Evolutionary conservation across 441 rosid species (phyloP).

Genomic region (Adansonia rubrostipa): DNA sequence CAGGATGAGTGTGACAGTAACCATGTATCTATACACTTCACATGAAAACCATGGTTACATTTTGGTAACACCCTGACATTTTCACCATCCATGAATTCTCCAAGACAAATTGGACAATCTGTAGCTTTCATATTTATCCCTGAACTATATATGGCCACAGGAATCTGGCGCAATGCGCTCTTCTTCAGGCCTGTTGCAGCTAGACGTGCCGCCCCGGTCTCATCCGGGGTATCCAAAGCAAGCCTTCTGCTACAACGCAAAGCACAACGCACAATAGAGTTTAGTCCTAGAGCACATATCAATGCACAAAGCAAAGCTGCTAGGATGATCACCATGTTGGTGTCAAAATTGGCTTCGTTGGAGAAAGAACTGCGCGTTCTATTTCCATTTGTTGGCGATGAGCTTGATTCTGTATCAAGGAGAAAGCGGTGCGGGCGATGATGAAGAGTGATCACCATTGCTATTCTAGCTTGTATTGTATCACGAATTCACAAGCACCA

Average conservation of each 20-base stretch:
- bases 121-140: constrained; percentile 55
- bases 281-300: constrained; percentile 69
- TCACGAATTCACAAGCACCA: not conserved
- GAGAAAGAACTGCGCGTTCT: constrained; percentile 33
- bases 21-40: constrained; percentile 81
- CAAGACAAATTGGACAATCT: constrained; percentile 85
- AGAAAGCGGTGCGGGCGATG: constrained; percentile 48
- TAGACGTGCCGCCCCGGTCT: constrained; percentile 39
- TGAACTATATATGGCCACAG: constrained; percentile 56
- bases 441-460: constrained; percentile 30
- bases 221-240: constrained; percentile 49
- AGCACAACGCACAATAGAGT: constrained; percentile 68
- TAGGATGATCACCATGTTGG: constrained; percentile 84
- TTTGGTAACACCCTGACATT: constrained; percentile 75
- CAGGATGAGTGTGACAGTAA: constrained; percentile 74
- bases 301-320: constrained; percentile 76
- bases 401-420: constrained; percentile 33
- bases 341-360: constrained; percentile 64
- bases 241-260: constrained; percentile 68
- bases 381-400: constrained; percentile 35
- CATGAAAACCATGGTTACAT: constrained; percentile 86
- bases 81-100: constrained; percentile 70
- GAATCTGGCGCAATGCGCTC: constrained; percentile 63
- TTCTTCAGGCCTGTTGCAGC: constrained; percentile 62
- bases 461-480: not conserved